Evolutionary conservation across 2,329 filamentous ascomycete species (phyloP), one percentile per base, ranked within the genome.

Genomic region (Stagonosporopsis vannaccii): DNA sequence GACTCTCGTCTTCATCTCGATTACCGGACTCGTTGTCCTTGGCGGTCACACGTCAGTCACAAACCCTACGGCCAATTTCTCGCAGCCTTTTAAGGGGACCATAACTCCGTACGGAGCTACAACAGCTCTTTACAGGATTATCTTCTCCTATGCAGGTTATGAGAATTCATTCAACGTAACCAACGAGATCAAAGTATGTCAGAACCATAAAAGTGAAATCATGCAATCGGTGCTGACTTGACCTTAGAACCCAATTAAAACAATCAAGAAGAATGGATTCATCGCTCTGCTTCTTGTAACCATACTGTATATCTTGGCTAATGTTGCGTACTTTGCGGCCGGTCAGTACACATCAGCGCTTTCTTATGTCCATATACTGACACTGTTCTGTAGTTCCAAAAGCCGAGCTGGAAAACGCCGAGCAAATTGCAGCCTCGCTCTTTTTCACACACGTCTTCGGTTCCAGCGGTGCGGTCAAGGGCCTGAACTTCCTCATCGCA

Each of bases 81-180:
- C 73, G 6, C 74, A 86, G 60, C 72, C 85, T 0, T 88, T 87
- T 53, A 75, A 77, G 15, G 84, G 84, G 1, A 80, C 73, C 1
- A 71, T 78, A 0, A 76, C 76, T 0, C 78, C 74, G 4, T 81
- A 82, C 56, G 81, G 82, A 23, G 73, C 87, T n/a, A 82, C 85
- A 2, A 86, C 81, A 54, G 85, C 85, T 0, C 67, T 89, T 22
- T 80, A 85, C 43, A 86, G 82, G 50, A 83, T 88, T 45, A 80
- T 84, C 25, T 87, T 86, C 56, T 83, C 84, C 0, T 88, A 86
- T 57, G 70, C 76, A 0, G 85, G 85, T 1, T 87, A 82, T 57
- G 74, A 79, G 11, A 88, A 87, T 59, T 83, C 84, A 0, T 87
- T 87, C 72, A 86, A 86, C 58, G 79, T 88, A 3, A 82, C 84